Percentiles rank a stretch among this genome's conserved stretches.
Conservation (phyloP, 2,329 filamentous ascomycete genomes). For the Fonsecaea pedrosoi region DNA sequence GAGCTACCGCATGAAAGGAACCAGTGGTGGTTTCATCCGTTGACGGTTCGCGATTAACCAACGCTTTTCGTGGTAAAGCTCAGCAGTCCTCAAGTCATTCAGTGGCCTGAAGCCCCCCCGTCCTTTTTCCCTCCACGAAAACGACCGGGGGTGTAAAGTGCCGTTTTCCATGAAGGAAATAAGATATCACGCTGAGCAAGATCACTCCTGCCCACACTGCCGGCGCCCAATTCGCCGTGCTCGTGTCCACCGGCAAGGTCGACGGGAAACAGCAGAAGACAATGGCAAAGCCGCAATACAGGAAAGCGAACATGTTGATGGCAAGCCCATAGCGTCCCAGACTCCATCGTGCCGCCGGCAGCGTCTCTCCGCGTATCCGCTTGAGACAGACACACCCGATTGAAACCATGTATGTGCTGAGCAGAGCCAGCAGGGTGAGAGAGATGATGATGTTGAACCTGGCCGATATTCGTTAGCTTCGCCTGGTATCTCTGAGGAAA, state of each 20-base stretch:
- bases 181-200: slow-evolving; percentile 26
- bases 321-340: slow-evolving; percentile 54
- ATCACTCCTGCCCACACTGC: slow-evolving; percentile 33
- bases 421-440: slow-evolving; percentile 50
- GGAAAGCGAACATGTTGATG: slow-evolving; percentile 46
- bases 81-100: neutral
- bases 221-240: slow-evolving; percentile 33
- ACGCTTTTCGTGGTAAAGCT: neutral
- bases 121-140: slow-evolving; percentile 36
- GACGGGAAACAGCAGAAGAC: slow-evolving; percentile 46
- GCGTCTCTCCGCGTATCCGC: slow-evolving; percentile 49
- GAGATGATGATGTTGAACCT: slow-evolving; percentile 54
- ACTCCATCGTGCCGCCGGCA: slow-evolving; percentile 55
- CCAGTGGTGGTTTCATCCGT: neutral
- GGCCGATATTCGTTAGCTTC: neutral
- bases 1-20: neutral
- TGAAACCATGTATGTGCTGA: slow-evolving; percentile 55
- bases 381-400: slow-evolving; percentile 57
- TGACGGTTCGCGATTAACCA: neutral
- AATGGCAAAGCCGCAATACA: slow-evolving; percentile 42
- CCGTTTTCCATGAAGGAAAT: slow-evolving; percentile 32
- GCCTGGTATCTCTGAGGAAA: neutral
- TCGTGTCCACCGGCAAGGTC: slow-evolving; percentile 30
- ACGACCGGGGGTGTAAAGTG: slow-evolving; percentile 35
- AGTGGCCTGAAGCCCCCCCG: slow-evolving; percentile 22